A percentile compares a stretch with the other conserved stretches of the same genome.
phyloP scores from a whole-genome alignment of 1,284 basidiomycete genomes.

The Tilletia walkeri region DNA sequence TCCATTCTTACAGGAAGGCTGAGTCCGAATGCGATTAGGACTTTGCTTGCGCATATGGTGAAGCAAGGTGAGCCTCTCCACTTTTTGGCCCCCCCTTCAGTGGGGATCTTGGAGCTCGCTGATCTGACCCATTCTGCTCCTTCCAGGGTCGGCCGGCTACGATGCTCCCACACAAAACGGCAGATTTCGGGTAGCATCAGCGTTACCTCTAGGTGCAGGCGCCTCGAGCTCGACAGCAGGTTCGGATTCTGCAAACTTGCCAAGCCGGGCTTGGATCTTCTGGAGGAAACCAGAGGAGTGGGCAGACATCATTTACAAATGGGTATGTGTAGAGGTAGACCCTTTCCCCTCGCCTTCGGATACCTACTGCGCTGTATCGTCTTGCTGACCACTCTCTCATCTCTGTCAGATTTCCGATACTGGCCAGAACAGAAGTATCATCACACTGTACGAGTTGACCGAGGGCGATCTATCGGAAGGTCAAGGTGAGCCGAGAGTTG shows the following conservation, averaged over 20 bases:
- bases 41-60: slow-evolving; percentile 38
- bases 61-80: slow-evolving; percentile 27
- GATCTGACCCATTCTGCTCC: not conserved
- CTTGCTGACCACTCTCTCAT: not conserved
- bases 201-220: not conserved
- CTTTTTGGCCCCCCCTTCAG: too few species aligned
- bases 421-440: slow-evolving; percentile 60
- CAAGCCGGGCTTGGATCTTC: slow-evolving; percentile 57
- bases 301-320: slow-evolving; percentile 60
- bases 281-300: slow-evolving; percentile 63
- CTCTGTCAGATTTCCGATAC: slow-evolving; percentile 58
- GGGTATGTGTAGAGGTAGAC: slow-evolving; percentile 52
- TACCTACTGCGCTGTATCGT: not conserved
- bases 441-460: slow-evolving; percentile 63
- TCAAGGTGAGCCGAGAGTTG: slow-evolving; percentile 23
- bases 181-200: not conserved
- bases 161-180: slow-evolving; percentile 35
- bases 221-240: not conserved
- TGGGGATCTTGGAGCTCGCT: too few species aligned
- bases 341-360: not conserved
- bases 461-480: slow-evolving; percentile 57
- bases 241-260: not conserved
- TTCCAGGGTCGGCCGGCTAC: slow-evolving; percentile 17
- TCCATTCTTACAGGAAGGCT: slow-evolving; percentile 29
- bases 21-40: slow-evolving; percentile 29